A percentile compares a stretch with the other conserved stretches of the same genome.
Conservation (phyloP, 768 basidiomycete genomes). For the Tricholoma sp. region DNA sequence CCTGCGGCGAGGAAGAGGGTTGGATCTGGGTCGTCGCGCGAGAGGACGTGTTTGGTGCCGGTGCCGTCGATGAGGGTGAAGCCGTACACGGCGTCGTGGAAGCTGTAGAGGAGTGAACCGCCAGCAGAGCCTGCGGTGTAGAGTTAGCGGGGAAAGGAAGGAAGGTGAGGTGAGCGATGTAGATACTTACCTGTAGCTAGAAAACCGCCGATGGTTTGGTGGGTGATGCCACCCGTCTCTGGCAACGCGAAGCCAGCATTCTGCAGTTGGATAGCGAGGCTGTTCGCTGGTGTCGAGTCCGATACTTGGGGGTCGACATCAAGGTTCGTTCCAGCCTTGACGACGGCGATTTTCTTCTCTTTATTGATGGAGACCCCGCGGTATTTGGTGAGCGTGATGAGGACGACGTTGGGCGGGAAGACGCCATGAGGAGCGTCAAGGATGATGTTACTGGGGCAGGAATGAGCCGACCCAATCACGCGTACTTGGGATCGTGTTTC, state of each 20-base stretch:
- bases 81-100: slow-evolving; percentile 1
- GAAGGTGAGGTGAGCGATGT: background rate
- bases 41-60: background rate
- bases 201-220: background rate
- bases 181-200: background rate
- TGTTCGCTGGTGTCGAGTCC: slow-evolving; percentile 2
- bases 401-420: slow-evolving; percentile 2
- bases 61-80: slow-evolving; percentile 4
- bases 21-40: background rate
- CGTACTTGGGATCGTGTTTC: background rate
- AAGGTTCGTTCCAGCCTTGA: slow-evolving; percentile 6
- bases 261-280: background rate
- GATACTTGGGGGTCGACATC: slow-evolving; percentile 1
- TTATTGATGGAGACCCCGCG: background rate
- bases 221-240: background rate
- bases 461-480: slow-evolving; percentile 4
- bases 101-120: background rate
- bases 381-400: slow-evolving; percentile 5
- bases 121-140: background rate
- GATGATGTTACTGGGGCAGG: slow-evolving; percentile 2
- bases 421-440: background rate
- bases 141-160: background rate
- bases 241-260: slow-evolving; percentile 4
- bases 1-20: background rate
- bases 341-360: background rate